Percentiles rank a stretch among this genome's conserved stretches.
Conservation (phyloP, 176 grass and related monocot species). For the Musa beccarii region DNA sequence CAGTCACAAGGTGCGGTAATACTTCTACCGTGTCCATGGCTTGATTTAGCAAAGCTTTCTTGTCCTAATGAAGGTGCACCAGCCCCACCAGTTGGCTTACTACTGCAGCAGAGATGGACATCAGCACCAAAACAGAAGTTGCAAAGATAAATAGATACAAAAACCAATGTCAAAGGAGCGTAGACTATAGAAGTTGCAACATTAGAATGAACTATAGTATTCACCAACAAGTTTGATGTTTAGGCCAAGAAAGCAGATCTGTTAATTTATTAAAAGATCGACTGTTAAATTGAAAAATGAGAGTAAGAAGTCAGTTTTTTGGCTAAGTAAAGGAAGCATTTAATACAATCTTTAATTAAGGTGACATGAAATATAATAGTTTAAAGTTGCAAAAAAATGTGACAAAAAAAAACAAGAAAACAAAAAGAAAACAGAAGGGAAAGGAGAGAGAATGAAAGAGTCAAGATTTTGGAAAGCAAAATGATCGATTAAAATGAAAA, state of each 20-base stretch:
- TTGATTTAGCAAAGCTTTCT: conserved; percentile 42
- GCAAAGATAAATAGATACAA: background rate
- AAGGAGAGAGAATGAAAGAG: too few relatives aligned
- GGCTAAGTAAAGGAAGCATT: background rate
- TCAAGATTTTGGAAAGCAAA: too few relatives aligned
- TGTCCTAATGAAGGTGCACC: conserved; percentile 44
- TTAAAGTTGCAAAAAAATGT: background rate
- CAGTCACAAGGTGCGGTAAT: conserved; percentile 70
- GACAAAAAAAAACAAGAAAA: too few relatives aligned
- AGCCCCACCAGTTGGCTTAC: conserved; percentile 72
- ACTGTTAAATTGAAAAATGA: background rate
- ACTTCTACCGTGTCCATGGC: conserved; percentile 46
- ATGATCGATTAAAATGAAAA: too few relatives aligned
- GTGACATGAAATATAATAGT: too few relatives aligned
- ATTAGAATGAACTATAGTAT: background rate
- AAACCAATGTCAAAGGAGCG: background rate
- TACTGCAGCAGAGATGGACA: conserved; percentile 48
- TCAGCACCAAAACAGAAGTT: background rate
- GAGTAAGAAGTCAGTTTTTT: background rate
- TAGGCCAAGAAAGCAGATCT: background rate
- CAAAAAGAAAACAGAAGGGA: too few relatives aligned
- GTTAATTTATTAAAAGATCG: background rate
- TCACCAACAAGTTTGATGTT: background rate
- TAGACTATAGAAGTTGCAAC: background rate
- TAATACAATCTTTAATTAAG: too few relatives aligned